phyloP scores from a whole-genome alignment of 1,139 yeast genomes.

The Nakaseomyces kungkrabaensis region DNA sequence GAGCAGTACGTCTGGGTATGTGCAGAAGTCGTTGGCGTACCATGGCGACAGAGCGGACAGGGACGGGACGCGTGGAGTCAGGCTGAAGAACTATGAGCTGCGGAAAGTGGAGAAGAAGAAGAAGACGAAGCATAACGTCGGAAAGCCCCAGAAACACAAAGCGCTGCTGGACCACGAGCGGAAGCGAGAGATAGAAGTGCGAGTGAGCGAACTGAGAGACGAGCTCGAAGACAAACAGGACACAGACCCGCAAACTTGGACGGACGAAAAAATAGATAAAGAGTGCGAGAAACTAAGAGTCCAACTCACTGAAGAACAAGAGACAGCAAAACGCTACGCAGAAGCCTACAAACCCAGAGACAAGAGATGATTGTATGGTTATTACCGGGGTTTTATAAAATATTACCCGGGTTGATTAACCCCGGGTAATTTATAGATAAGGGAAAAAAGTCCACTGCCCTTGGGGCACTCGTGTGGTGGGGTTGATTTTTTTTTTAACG shows the following conservation, averaged over 20 bases:
- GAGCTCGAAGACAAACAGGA: constrained; percentile 15
- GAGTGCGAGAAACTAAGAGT: constrained; percentile 13
- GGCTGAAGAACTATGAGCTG: constrained; percentile 1
- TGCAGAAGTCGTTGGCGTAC: constrained; percentile 20
- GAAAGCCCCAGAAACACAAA: background rate
- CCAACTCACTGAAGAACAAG: constrained; percentile 4
- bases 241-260: constrained; percentile 4
- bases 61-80: background rate
- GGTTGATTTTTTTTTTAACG: too few species aligned
- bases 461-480: too few species aligned
- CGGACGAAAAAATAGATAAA: constrained; percentile 14
- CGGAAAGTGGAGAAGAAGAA: background rate
- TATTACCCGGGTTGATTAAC: too few species aligned
- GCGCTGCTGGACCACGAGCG: constrained; percentile 9
- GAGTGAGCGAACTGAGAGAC: constrained; percentile 19
- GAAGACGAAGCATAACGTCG: background rate
- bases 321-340: constrained; percentile 3
- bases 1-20: constrained; percentile 27
- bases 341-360: constrained; percentile 6
- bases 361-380: background rate
- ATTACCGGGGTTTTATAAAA: too few species aligned
- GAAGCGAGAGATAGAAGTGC: constrained; percentile 16
- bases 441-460: too few species aligned
- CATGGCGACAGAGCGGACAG: background rate
- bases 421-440: too few species aligned